Base-by-base conservation (phyloP, 805 yeast species). In the Suhomyces sp. region DNA sequence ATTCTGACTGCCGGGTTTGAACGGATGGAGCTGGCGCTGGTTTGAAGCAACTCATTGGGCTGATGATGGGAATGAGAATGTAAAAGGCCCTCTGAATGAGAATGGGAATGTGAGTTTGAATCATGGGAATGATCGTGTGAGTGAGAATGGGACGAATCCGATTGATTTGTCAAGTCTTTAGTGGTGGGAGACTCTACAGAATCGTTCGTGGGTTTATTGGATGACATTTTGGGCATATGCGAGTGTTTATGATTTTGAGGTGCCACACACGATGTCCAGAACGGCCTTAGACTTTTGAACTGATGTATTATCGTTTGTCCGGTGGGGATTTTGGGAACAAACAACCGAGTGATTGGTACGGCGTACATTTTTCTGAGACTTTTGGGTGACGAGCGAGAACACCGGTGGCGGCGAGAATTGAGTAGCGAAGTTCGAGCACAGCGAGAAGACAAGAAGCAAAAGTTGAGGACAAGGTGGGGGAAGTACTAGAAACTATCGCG, bases 1-100 rank as follows among this genome's bases (percentile, higher is more conserved):
- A 93, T 91, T 59, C 94, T 79, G 15, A 90, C 96, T 10, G 96
- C 97, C 2, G 97, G 96, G 63, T 90, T 89, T 21, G 69, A 57
- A 17, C 62, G 55, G 31, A 71, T 65, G 3, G 72, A 66, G 25
- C 56, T 52, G 10, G 64, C 52, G 21, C 57, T 55, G 8, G 66
- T 56, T 2, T 67, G 58, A 15, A 71, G 59, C 46, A 80, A 65
- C 51, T 78, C 77, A 51, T 76, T 66, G n/a, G 80, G 75, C 51
- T 72, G 77, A 44, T 76, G 76, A 60, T 78, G 83, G 15, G 80
- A 56, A 53, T 72, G 77, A n/a, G 65, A 55, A 43, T 65, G 54
- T 15, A 56, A 27, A 25, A 60, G 44, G 19, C 61, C 51, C n/a
- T 39, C 17, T 9, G 43, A 20, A 39, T 39, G 43, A 15, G 43